Evolutionary conservation across 2,329 filamentous ascomycete species (phyloP).

Genomic region (Colletotrichum limetticola): DNA sequence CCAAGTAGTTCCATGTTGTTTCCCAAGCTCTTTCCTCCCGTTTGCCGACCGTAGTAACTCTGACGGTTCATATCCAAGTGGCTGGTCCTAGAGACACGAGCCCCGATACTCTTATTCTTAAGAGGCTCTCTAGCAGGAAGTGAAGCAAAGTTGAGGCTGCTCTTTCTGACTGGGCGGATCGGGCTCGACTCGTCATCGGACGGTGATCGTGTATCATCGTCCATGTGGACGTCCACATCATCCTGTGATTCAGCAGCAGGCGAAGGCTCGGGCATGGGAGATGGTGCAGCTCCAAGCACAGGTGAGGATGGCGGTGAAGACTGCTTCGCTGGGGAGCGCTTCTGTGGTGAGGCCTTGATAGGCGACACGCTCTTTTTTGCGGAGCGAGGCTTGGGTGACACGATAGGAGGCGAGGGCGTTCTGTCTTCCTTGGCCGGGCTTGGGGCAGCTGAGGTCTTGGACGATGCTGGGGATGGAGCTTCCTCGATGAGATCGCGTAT

Average conservation of each 20-base stretch:
- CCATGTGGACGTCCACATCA: conserved; percentile 46
- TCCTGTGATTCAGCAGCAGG: conserved; percentile 17
- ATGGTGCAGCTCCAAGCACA: conserved; percentile 8
- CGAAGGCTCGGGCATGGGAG: conserved; percentile 11
- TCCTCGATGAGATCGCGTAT: conserved; percentile 35
- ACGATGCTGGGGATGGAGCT: conserved; percentile 23
- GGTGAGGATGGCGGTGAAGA: conserved; percentile 33
- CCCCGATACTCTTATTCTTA: conserved; percentile 84
- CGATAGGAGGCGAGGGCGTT: conserved; percentile 24
- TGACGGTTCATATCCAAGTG: conserved; percentile 78
- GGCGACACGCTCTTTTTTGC: conserved; percentile 39
- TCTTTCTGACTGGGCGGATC: conserved; percentile 84
- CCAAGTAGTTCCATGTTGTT: conserved; percentile 58
- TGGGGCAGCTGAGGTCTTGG: conserved; percentile 29
- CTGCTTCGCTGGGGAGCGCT: conserved; percentile 39
- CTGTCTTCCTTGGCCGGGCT: conserved; percentile 31
- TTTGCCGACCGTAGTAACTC: conserved; percentile 79
- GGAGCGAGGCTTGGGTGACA: conserved; percentile 36
- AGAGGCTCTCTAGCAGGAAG: conserved; percentile 91
- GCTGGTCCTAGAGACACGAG: conserved; percentile 78
- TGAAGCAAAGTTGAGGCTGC: conserved; percentile 93
- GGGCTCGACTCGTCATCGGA: conserved; percentile 77
- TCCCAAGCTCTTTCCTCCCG: conserved; percentile 77
- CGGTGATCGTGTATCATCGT: conserved; percentile 64
- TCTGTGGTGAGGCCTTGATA: conserved; percentile 35